Base-by-base conservation (phyloP, 2,329 filamentous ascomycete genomes). In the Botryotinia convoluta region DNA sequence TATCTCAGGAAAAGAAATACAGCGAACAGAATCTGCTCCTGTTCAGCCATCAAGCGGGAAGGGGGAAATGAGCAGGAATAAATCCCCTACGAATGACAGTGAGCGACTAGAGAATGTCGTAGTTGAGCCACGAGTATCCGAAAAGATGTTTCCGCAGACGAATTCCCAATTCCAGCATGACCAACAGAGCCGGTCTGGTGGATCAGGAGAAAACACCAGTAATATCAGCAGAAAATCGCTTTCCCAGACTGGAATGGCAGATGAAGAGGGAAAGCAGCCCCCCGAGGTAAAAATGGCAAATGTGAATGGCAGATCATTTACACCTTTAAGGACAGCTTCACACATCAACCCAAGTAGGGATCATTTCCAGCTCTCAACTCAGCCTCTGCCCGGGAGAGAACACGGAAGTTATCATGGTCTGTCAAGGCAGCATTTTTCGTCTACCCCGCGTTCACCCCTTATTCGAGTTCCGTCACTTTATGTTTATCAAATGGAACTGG, bases 381-480 rank as follows among this genome's bases (percentile, higher is more conserved):
- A 22, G 39, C 37, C 35, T 32, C 48, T 10, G 3, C 29, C 39
- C 22, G 4, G 20, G 5, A 39, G 48, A 57, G 51, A 12, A 22
- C 2, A 29, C 35, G 16, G 9, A 44, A 69, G 6, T 51, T 5
- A 12, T 16, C 35, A 57, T 32, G 48, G 20, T 8, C 18, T n/a
- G 6, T 20, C 37, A 32, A 69, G 18, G 35, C 65, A 69, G 6
- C 29, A 29, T 29, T 42, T 37, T 54, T 8, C 44, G 42, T 32
- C 68, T 39, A 68, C 60, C 18, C 67, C 68, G 35, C 70, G 62
- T 16, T 72, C 70, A 14, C 62, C 70, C 10, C 48, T 60, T 3
- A 48, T 72, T 37, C 63, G 51, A 39, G 37, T 48, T 39, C 62
- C 48, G 26, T 72, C 70, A 10, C 54, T 72, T 4, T 71, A 73